Percentiles rank a stretch among this genome's conserved stretches.
Conservation (phyloP, 2,329 filamentous ascomycete genomes). For the Colletotrichum paranaense region DNA sequence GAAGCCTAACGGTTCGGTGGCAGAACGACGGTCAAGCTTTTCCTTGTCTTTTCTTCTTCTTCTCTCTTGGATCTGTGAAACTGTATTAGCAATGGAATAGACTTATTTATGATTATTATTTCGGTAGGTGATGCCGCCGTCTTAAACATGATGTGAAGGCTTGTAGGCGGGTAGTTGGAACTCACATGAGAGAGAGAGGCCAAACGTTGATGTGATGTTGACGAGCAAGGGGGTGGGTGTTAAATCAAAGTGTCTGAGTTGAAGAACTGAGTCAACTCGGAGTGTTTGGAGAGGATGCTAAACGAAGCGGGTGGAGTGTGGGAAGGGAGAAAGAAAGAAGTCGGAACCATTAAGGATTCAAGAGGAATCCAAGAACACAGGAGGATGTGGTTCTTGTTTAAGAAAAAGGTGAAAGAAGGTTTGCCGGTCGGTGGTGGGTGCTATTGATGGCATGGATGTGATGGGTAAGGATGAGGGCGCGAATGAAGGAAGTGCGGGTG, state of each 20-base stretch:
- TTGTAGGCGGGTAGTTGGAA: neutral
- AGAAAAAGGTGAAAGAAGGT: neutral
- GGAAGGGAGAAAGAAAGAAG: neutral
- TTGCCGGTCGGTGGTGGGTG: neutral
- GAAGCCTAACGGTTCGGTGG: neutral
- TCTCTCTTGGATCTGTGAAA: neutral
- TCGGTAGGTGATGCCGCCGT: constrained; percentile 4
- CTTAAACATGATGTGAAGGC: neutral
- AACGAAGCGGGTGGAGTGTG: neutral
- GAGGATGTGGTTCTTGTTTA: neutral
- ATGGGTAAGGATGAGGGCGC: neutral
- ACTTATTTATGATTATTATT: neutral
- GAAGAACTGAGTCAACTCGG: neutral
- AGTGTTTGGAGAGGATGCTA: neutral
- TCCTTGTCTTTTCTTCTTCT: neutral
- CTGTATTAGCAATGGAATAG: constrained; percentile 4
- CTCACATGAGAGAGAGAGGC: constrained; percentile 7
- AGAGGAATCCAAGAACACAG: neutral
- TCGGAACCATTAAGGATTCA: neutral
- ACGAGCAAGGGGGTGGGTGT: neutral
- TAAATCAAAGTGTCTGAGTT: neutral
- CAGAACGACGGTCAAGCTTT: neutral
- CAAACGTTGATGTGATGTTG: neutral
- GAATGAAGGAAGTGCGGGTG: neutral
- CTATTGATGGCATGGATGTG: neutral